Evolutionary conservation across 768 basidiomycete genomes (phyloP), one percentile per base, ranked within the genome.

Genomic region (Amanita rubescens): DNA sequence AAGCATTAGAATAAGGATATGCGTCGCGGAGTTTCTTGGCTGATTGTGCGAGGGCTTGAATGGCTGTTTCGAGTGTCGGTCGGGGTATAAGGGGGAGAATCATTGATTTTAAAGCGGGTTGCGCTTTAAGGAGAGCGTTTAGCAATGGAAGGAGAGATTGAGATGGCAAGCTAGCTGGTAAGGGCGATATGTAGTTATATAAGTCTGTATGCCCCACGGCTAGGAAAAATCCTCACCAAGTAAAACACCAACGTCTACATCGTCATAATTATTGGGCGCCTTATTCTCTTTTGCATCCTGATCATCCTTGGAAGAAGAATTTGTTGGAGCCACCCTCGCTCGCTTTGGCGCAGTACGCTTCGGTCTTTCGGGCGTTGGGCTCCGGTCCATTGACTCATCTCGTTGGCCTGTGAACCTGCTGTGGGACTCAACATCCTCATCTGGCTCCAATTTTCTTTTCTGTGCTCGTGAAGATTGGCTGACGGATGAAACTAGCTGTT

Each of bases 341-440:
- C 86, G 80, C 67, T 91, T 90, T 15, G 82, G 84, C 33, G 80
- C 73, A 5, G 77, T 75, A 60, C 84, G 80, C 67, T 83, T 88
- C 33, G 78, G 80, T 41, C 86, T 76, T 66, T 93, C 90, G 14
- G 89, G 87, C 2, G 90, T 90, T 7, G 90, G 88, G 58, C 88
- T 90, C 56, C 87, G 76, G 65, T 90, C 90, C 90, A 92, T 92
- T 14, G 82, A 76, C 49, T 86, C 78, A 59, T 90, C 88, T 54
- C 78, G 68, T 24, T 64, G 62, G 54, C 63, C 42, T 58, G 69
- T 49, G 59, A 68, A 57, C 56, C 64, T 64, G 49, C 41, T 14
- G 12, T 51, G 55, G 22, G 69, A 67, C 53, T 80, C 78, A 3
- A 69, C 63, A 25, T 86, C 82, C n/a, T 89, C 87, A 17, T 90